Conservation (phyloP, 768 basidiomycete species). For the Daedaleopsis nitida region DNA sequence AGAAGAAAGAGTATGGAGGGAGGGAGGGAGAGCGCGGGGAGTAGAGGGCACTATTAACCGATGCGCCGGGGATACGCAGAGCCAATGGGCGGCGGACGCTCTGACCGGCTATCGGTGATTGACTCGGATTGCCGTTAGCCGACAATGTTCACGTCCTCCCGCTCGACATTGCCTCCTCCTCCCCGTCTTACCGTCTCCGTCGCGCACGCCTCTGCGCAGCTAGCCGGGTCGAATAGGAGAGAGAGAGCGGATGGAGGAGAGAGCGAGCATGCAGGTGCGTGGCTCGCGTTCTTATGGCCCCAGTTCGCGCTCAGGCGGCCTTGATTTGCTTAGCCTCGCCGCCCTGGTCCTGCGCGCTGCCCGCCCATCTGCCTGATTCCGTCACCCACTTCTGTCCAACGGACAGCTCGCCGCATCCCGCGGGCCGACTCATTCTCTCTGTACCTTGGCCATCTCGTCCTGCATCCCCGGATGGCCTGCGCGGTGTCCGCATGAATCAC, state of each 20-base stretch:
- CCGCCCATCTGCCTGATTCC: constrained; percentile 21
- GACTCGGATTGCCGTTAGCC: constrained; percentile 5
- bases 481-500: too few species aligned
- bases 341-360: constrained; percentile 21
- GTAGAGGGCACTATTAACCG: constrained; percentile 14
- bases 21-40: neutral
- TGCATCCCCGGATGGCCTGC: too few species aligned
- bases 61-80: constrained; percentile 3
- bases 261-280: neutral
- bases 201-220: neutral
- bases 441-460: neutral
- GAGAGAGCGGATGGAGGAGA: neutral
- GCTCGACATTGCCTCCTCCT: neutral
- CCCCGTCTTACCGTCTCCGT: neutral
- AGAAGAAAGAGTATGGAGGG: neutral
- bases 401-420: neutral
- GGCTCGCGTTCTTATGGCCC: constrained; percentile 2
- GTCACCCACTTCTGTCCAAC: neutral
- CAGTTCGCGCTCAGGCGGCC: constrained; percentile 8
- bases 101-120: constrained; percentile 16
- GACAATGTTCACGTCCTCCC: constrained; percentile 4
- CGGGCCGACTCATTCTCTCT: too few species aligned
- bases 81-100: constrained; percentile 10
- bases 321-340: constrained; percentile 23
- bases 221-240: neutral